Evolutionary conservation across 1,139 yeast species (phyloP).

Genomic region (Blastobotrys ciferrii): DNA sequence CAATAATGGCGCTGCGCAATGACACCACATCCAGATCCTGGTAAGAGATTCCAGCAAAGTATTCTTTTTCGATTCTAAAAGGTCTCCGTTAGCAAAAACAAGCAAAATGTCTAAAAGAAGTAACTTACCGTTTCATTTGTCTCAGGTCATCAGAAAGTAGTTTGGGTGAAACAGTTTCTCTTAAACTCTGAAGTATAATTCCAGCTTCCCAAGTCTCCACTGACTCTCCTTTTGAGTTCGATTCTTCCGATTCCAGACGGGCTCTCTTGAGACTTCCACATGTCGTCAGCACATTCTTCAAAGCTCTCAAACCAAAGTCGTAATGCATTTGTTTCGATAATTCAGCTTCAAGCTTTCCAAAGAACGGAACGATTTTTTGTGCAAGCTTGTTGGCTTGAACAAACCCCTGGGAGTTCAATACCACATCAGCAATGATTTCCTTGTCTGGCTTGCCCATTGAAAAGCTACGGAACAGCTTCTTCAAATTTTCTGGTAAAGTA

Average conservation of each 20-base stretch:
- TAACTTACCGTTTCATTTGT: slow-evolving; percentile 36
- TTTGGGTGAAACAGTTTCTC: slow-evolving; percentile 64
- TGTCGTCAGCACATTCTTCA: slow-evolving; percentile 61
- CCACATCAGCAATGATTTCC: slow-evolving; percentile 64
- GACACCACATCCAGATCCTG: slow-evolving; percentile 24
- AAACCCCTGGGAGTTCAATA: slow-evolving; percentile 75
- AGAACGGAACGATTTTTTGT: slow-evolving; percentile 53
- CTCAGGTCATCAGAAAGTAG: slow-evolving; percentile 52
- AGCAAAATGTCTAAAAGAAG: neutral
- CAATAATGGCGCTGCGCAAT: slow-evolving; percentile 22
- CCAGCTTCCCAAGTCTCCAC: slow-evolving; percentile 43
- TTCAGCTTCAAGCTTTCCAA: slow-evolving; percentile 41
- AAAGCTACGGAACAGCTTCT: slow-evolving; percentile 71
- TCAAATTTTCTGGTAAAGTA: slow-evolving; percentile 80
- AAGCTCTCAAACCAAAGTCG: slow-evolving; percentile 84
- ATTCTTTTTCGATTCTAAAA: slow-evolving; percentile 30
- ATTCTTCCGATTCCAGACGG: slow-evolving; percentile 8
- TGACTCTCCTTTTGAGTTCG: neutral
- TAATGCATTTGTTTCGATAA: slow-evolving; percentile 68
- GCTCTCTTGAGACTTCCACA: slow-evolving; percentile 54
- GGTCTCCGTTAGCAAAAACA: slow-evolving; percentile 15
- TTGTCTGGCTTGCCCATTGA: slow-evolving; percentile 76
- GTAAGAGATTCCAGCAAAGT: slow-evolving; percentile 34
- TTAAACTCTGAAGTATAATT: slow-evolving; percentile 53
- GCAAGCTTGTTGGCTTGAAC: slow-evolving; percentile 49